A percentile compares a stretch with the other conserved stretches of the same genome.
These are phyloP conservation scores for Cercospora sp. DNA, from an alignment of 2,329 filamentous ascomycete species.

Conservation along the genomic window DNA sequence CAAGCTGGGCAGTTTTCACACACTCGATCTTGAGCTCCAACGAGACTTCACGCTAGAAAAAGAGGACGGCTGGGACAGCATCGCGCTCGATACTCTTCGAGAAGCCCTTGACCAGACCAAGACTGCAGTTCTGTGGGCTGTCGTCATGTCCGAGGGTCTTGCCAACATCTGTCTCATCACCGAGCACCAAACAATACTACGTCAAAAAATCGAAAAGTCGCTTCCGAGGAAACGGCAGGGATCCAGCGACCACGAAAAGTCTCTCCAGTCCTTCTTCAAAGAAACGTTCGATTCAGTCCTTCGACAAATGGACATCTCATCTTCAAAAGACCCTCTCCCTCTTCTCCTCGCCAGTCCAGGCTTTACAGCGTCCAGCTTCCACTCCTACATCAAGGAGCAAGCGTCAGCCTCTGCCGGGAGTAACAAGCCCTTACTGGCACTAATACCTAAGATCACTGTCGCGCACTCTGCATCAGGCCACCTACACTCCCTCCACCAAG, in stretches of 20 bases:
- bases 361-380: slow-evolving; percentile 79
- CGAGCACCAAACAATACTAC: slow-evolving; percentile 73
- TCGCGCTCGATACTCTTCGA: slow-evolving; percentile 73
- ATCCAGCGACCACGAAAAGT: slow-evolving; percentile 63
- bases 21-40: slow-evolving; percentile 80
- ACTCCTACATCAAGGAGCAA: slow-evolving; percentile 65
- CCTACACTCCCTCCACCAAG: slow-evolving; percentile 82
- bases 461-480: slow-evolving; percentile 85
- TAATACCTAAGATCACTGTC: slow-evolving; percentile 65
- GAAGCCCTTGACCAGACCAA: slow-evolving; percentile 78
- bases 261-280: slow-evolving; percentile 66
- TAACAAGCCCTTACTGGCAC: slow-evolving; percentile 68
- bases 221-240: slow-evolving; percentile 68
- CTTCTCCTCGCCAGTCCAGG: slow-evolving; percentile 85
- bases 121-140: slow-evolving; percentile 79
- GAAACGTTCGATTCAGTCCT: slow-evolving; percentile 73
- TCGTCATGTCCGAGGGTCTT: slow-evolving; percentile 88
- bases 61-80: slow-evolving; percentile 81
- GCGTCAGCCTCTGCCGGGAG: slow-evolving; percentile 59
- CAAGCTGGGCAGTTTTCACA: slow-evolving; percentile 67
- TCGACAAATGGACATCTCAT: slow-evolving; percentile 70
- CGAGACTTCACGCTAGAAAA: slow-evolving; percentile 88
- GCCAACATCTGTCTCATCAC: slow-evolving; percentile 83
- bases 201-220: slow-evolving; percentile 66
- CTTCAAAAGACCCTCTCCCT: slow-evolving; percentile 58